Conservation (phyloP, 352 stramenopile genomes). For the Phytophthora aleatoria region DNA sequence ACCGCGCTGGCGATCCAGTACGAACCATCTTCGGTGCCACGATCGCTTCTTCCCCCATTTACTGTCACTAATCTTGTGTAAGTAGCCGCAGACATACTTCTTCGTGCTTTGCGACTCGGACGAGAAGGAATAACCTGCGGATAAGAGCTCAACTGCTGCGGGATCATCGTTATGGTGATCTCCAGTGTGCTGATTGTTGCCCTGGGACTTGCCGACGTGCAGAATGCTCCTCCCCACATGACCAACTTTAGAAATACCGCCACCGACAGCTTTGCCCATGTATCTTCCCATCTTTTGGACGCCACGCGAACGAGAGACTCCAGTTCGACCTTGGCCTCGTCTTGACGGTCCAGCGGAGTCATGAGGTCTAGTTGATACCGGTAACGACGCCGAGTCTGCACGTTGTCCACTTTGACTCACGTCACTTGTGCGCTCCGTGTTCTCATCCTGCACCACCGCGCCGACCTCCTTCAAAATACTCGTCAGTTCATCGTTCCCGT, state of each 20-base stretch:
- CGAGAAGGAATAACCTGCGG: slow-evolving; percentile 66
- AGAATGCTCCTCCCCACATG: slow-evolving; percentile 81
- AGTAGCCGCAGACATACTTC: slow-evolving; percentile 81
- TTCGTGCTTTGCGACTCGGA: slow-evolving; percentile 81
- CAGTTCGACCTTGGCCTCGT: slow-evolving; percentile 26
- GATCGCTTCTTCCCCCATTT: slow-evolving; percentile 83
- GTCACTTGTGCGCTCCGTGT: slow-evolving; percentile 9
- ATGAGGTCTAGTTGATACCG: slow-evolving; percentile 19
- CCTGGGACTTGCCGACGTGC: slow-evolving; percentile 63
- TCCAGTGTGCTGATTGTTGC: slow-evolving; percentile 18
- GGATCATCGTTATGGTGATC: slow-evolving; percentile 33
- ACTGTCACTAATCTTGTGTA: slow-evolving; percentile 87
- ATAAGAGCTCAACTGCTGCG: slow-evolving; percentile 40
- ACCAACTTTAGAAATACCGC: slow-evolving; percentile 80
- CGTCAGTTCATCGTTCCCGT: slow-evolving; percentile 42
- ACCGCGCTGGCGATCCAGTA: slow-evolving; percentile 74
- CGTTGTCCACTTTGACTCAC: slow-evolving; percentile 17
- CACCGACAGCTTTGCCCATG: slow-evolving; percentile 77
- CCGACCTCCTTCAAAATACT: slow-evolving; percentile 29
- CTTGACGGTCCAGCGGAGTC: slow-evolving; percentile 15
- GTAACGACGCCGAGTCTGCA: slow-evolving; percentile 13
- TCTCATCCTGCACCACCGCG: slow-evolving; percentile 28
- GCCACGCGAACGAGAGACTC: slow-evolving; percentile 41
- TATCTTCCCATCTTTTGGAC: slow-evolving; percentile 82
- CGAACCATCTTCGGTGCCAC: slow-evolving; percentile 88